Base-by-base conservation (phyloP, 163 green algal species). In the Scenedesmus sp. region DNA sequence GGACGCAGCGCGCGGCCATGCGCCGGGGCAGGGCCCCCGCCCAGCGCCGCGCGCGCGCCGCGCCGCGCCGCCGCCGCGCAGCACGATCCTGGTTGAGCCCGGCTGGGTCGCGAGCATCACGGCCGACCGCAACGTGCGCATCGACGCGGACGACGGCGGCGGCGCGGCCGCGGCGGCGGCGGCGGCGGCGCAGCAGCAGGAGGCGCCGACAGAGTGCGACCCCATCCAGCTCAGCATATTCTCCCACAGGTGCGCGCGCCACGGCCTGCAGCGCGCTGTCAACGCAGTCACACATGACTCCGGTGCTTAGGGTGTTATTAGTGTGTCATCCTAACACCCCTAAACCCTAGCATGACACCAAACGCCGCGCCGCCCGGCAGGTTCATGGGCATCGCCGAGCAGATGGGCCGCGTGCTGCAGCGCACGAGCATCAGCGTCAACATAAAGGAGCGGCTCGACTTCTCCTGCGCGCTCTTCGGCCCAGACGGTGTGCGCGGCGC, bases 341-440 rank as follows among this genome's bases (percentile, higher is more conserved):
- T 1, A 24, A n/a, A 60, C 17, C 51, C 45, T 14, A 56, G 47
- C 47, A n/a, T 56, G 47, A n/a, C 29, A 63, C 54, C 15, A n/a
- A 73, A n/a, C 33, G 24, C 42, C 42, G 2, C 18, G 2, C 67
- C 50, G 4, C 42, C 22, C 1, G 36, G 36, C 81, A 92, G 86
- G 77, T 99, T 99, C 89, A 99, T 99, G 96, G 92, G 93, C 73
- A 99, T 99, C 24, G 96, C 96, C 47, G 96, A 99, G 89, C 96
- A 99, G 87, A 99, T 99, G 96, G 96, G 96, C 1, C 90, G 93
- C 42, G 95, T 94, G 51, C 87, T 99, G 73, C 94, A 98, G 87
- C 86, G 93, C 64, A 97, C 93, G 36, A 89, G 76, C 75, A 90
- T 96, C 67, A 95, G 87, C 6, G 96, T 98, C 39, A 99, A 99